Evolutionary conservation across 768 basidiomycete genomes (phyloP), one percentile per base, ranked within the genome.

Genomic region (Tephrocybe sp.): DNA sequence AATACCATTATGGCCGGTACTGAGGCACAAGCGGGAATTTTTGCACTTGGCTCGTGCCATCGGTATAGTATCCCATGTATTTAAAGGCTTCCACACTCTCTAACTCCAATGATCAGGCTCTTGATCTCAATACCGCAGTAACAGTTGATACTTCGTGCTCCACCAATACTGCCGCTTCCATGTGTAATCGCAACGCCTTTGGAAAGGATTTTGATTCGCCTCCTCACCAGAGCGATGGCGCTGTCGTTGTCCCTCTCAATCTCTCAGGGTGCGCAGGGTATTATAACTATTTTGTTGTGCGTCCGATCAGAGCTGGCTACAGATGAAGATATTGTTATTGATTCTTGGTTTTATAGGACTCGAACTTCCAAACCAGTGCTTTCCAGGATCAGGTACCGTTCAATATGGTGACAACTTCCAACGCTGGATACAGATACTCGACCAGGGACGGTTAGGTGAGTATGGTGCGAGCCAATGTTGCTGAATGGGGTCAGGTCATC

Each of bases 341-440:
- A 43, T 6, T 4, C 17, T 34, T 41, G 14, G n/a, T n/a, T n/a
- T n/a, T 30, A 36, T 32, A 60, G 63, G 63, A 65, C 41, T 59
- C 59, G 1, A 62, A 36, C 21, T 65, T 62, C 40, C 48, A 43
- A 28, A 54, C 58, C 2, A 59, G 63, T n/a, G 32, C 58, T 6
- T 65, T 62, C 58, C 59, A 65, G 44, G 61, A 65, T 41, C 61
- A 51, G 1, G 61, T 65, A 4, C 63, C 61, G 2, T 65, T 65
- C 32, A 65, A 61, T 38, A 58, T 65, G 53, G 63, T 47, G 21
- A 50, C 48, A 4, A 62, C 59, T 0, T 54, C 56, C 17, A 41
- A 52, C 38, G 59, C 37, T 24, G 63, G 61, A 24, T 64, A 62
- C 36, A 53, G 61, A 3, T 64, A 62, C 28, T 45, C 59, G 2